Conservation (phyloP, 176 grass and related monocot species). For the Ananas comosus region DNA sequence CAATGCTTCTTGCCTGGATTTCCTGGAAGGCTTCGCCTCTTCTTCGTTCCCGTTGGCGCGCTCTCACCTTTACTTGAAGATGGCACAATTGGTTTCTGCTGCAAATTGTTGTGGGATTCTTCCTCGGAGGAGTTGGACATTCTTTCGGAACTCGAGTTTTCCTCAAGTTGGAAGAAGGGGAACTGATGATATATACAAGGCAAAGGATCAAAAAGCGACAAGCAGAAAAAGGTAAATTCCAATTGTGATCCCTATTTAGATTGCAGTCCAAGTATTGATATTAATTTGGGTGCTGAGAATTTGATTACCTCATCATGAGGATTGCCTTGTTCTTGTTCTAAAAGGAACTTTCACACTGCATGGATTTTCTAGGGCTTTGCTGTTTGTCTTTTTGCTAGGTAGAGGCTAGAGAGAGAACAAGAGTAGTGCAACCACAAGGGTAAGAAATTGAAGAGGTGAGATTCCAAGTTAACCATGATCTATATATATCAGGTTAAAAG, state of each 20-base stretch:
- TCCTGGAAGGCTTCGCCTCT: constrained; percentile 44
- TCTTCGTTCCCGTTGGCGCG: constrained; percentile 25
- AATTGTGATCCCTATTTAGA: constrained; percentile 32
- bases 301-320: constrained; percentile 15
- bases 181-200: constrained; percentile 35
- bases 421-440: too few relatives aligned
- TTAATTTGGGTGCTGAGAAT: constrained; percentile 8
- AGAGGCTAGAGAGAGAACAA: neutral
- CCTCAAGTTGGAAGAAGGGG: constrained; percentile 14
- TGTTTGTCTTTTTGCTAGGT: constrained; percentile 14
- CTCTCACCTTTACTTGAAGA: constrained; percentile 27
- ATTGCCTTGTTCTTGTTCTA: constrained; percentile 28
- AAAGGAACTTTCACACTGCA: constrained; percentile 13
- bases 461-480: too few relatives aligned
- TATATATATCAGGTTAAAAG: too few relatives aligned
- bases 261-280: constrained; percentile 14
- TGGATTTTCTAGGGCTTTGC: constrained; percentile 2
- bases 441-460: too few relatives aligned
- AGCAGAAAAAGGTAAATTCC: constrained; percentile 14
- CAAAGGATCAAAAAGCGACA: constrained; percentile 14
- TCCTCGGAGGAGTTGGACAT: constrained; percentile 55
- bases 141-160: constrained; percentile 12
- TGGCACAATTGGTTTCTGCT: constrained; percentile 29
- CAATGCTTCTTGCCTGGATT: constrained; percentile 25
- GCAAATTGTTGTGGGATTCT: constrained; percentile 40